Base-by-base conservation (phyloP, 306 rosid genomes). In the Urtica urens region DNA sequence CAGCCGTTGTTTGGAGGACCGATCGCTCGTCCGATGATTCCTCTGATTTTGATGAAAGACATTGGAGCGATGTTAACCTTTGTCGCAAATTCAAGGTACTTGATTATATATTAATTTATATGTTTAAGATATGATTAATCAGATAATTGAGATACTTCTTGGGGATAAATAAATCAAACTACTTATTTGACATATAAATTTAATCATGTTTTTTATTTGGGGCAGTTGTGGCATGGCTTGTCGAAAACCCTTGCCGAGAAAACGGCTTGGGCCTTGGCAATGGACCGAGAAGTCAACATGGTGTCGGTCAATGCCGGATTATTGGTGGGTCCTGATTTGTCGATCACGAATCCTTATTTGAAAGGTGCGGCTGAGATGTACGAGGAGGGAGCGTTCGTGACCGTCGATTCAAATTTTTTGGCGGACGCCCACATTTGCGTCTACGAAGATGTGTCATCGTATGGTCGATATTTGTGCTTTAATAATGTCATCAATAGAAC, bases 331-430 rank as follows among this genome's bases (percentile, higher is more conserved):
- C 58, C 58, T 2, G 83, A 78, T 56, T 62, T 87, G 28, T 62
- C 83, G 13, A 60, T 83, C 19, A 63, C 35, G 13, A 42, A 62
- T 59, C 93, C 94, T 0, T 76, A 87, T 46, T 14, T 87, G 20
- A 80, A 82, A 58, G 96, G 96, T 15, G 96, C 96, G 13, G 96
- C 94, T 9, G 94, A 87, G 81, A 83, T 87, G 96, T 87, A 87
- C 64, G 86, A 83, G 46, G 87, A 79, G 15, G 96, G 94, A 0
- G 70, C 78, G 27, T 75, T 87, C 1, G 94, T 83, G 25, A 78
- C 94, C 60, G 94, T 80, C 23, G 96, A 83, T 70, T 45, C 74
- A 1, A 28, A 25, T 7, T 83, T 74, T 63, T 38, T 78, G 63
- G 86, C 70, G 18, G 78, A 80, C 22, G 74, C 94, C 4, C 94